Conservation (phyloP, 176 grass and related monocot species). For the Juncus effusus region DNA sequence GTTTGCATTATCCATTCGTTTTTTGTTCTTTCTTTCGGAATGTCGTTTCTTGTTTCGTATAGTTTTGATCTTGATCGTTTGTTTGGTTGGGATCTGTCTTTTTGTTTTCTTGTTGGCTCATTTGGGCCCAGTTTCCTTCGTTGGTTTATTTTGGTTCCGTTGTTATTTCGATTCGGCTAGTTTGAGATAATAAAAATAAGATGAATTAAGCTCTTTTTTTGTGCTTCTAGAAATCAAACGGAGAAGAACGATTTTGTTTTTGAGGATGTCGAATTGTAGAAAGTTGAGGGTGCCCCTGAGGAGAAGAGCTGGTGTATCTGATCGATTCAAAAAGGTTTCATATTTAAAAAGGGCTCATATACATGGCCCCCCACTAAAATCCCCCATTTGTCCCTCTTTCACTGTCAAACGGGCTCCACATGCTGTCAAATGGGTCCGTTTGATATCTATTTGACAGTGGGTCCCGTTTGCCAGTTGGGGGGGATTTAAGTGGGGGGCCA, state of each 20-base stretch:
- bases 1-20: conserved; percentile 11
- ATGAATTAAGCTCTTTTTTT: neutral
- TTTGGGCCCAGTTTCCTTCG: conserved; percentile 11
- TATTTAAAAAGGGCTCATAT: neutral
- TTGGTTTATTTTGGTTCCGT: conserved; percentile 11
- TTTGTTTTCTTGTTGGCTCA: neutral
- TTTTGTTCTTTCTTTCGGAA: neutral
- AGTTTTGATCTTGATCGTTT: conserved; percentile 18
- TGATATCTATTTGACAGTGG: no score
- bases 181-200: conserved; percentile 14
- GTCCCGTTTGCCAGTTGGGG: no score
- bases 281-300: conserved; percentile 1
- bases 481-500: no score
- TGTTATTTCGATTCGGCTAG: conserved; percentile 3
- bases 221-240: neutral
- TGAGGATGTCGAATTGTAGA: neutral
- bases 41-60: neutral
- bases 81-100: conserved; percentile 11
- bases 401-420: no score
- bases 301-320: conserved; percentile 12
- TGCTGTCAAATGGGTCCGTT: no score
- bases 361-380: no score
- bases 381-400: no score
- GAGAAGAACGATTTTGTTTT: neutral
- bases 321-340: conserved; percentile 22